phyloP scores from a whole-genome alignment of 768 basidiomycete species.

The Clitopilus passeckerianus region DNA sequence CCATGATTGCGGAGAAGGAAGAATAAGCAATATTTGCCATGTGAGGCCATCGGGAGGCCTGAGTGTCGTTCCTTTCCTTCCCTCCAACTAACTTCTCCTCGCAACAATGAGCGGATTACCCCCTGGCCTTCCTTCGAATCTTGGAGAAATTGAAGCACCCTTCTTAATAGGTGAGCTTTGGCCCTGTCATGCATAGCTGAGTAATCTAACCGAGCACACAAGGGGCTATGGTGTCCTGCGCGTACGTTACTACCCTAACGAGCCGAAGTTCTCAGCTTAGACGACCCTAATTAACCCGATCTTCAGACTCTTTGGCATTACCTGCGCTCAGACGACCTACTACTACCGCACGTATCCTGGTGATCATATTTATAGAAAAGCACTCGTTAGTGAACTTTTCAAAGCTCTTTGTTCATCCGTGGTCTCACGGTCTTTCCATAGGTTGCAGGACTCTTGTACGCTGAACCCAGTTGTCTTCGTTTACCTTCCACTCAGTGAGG shows the following conservation, averaged over 20 bases:
- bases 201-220: neutral
- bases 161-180: neutral
- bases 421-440: neutral
- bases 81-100: neutral
- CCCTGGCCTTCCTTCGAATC: neutral
- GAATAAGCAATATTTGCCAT: too few species aligned
- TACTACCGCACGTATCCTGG: slow-evolving; percentile 4
- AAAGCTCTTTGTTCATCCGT: too few species aligned
- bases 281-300: neutral
- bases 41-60: neutral
- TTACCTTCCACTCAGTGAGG: neutral
- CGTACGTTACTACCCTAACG: neutral
- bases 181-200: neutral
- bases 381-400: neutral
- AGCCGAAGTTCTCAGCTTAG: neutral
- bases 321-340: slow-evolving; percentile 2
- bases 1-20: too few species aligned
- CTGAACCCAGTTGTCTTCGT: neutral
- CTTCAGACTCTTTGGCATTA: slow-evolving; percentile 1
- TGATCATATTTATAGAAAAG: neutral
- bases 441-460: slow-evolving; percentile 1
- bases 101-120: neutral
- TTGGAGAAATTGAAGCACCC: neutral
- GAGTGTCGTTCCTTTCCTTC: neutral
- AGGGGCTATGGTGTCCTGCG: neutral